These are phyloP conservation scores for Saprolegnia diclina DNA, from an alignment of 352 stramenopile species.

Conservation along the genomic window DNA sequence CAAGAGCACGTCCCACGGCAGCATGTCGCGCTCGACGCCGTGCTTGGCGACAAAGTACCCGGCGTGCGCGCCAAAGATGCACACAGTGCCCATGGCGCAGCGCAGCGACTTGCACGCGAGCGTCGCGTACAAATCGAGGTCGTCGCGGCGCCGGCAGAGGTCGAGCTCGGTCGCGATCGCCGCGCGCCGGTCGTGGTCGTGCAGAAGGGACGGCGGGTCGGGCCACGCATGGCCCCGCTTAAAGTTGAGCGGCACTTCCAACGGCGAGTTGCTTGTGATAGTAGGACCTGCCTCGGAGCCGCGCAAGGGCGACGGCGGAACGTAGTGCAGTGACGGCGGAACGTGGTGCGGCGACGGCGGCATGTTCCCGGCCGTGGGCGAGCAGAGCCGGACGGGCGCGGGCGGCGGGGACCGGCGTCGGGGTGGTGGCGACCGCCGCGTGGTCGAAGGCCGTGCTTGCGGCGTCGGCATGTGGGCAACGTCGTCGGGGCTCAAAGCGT, in stretches of 20 bases:
- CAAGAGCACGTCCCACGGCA: constrained; percentile 64
- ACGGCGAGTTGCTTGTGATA: constrained; percentile 42
- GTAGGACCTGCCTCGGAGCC: background rate
- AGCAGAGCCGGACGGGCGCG: background rate
- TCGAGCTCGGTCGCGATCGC: constrained; percentile 58
- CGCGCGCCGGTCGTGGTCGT: constrained; percentile 52
- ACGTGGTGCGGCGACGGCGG: too few species aligned
- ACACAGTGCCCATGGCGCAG: constrained; percentile 61
- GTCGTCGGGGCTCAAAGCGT: background rate
- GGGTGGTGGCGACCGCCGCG: background rate
- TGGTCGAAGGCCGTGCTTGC: too few species aligned
- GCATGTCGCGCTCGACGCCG: constrained; percentile 61
- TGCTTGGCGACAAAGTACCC: constrained; percentile 72
- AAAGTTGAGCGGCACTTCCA: constrained; percentile 61
- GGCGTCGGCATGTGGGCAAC: background rate
- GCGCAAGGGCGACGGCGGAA: background rate
- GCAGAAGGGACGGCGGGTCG: constrained; percentile 58
- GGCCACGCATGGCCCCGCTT: constrained; percentile 67
- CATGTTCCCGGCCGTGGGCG: too few species aligned
- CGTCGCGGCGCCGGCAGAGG: constrained; percentile 69
- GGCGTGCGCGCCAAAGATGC: constrained; percentile 58
- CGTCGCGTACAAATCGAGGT: constrained; percentile 60
- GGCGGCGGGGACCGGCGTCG: background rate
- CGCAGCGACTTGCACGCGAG: constrained; percentile 57
- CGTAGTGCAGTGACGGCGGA: too few species aligned